These are phyloP conservation scores for Schizosaccharomyces osmophilus DNA, from an alignment of 805 yeast genomes.

Conservation along the genomic window DNA sequence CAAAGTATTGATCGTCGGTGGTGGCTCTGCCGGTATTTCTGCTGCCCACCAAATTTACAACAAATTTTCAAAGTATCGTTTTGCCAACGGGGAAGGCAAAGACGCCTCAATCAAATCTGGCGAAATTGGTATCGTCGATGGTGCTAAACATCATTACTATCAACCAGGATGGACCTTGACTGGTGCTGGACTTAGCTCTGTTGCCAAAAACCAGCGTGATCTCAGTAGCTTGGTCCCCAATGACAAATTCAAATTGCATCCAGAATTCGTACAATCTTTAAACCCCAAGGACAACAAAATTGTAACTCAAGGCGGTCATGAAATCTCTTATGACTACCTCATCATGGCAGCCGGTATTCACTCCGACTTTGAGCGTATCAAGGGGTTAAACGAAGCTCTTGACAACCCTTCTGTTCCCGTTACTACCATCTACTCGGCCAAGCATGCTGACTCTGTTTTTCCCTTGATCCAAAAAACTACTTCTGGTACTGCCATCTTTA, in stretches of 20 bases:
- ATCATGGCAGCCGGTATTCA: constrained; percentile 2
- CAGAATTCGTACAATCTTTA: neutral
- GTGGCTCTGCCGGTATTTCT: constrained; percentile 2
- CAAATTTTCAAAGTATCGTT: neutral
- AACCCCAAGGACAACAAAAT: neutral
- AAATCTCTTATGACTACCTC: neutral
- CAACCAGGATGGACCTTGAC: constrained; percentile 4
- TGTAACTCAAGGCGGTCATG: neutral
- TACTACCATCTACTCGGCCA: neutral
- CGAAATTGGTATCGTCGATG: constrained; percentile 1
- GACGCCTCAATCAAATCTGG: neutral
- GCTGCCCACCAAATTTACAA: neutral
- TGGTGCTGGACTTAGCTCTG: constrained; percentile 1
- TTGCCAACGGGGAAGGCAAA: neutral
- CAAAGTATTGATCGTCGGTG: constrained; percentile 1
- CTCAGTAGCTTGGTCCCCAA: neutral
- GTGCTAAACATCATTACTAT: constrained; percentile 1
- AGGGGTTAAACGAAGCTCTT: neutral
- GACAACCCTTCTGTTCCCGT: neutral
- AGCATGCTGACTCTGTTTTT: neutral
- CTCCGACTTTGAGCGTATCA: neutral
- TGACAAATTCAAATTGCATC: neutral
- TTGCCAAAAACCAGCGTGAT: neutral
- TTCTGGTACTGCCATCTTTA: constrained; percentile 1
- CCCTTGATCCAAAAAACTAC: neutral